These are phyloP conservation scores for Leccinum variicolor DNA, from an alignment of 768 basidiomycete genomes.

Conservation along the genomic window DNA sequence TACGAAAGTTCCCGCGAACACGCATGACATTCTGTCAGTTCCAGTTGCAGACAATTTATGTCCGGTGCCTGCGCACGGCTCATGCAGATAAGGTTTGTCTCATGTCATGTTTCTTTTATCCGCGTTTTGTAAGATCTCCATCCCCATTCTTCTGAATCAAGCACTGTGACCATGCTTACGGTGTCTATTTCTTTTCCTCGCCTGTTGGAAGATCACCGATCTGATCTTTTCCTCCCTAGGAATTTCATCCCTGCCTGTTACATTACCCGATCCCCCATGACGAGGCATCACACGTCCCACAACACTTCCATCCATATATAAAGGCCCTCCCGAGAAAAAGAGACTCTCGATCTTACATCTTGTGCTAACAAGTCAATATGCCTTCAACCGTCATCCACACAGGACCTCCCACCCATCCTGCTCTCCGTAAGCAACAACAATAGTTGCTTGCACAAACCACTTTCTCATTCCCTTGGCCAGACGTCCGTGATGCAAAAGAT, in stretches of 20 bases:
- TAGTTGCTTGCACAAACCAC: background rate
- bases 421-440: slow-evolving; percentile 32
- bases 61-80: slow-evolving; percentile 24
- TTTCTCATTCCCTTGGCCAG: slow-evolving; percentile 33
- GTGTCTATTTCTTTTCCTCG: slow-evolving; percentile 17
- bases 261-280: slow-evolving; percentile 18
- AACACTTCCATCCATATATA: slow-evolving; percentile 25
- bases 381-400: slow-evolving; percentile 15
- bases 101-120: slow-evolving; percentile 30
- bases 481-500: slow-evolving; percentile 77
- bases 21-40: slow-evolving; percentile 14
- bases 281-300: slow-evolving; percentile 14
- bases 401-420: slow-evolving; percentile 29
- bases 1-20: slow-evolving; percentile 13
- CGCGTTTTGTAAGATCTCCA: slow-evolving; percentile 24
- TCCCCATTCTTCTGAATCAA: slow-evolving; percentile 19
- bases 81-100: slow-evolving; percentile 29
- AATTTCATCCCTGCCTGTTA: slow-evolving; percentile 9
- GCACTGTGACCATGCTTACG: slow-evolving; percentile 13
- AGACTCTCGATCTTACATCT: slow-evolving; percentile 4
- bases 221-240: slow-evolving; percentile 16
- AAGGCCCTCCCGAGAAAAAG: slow-evolving; percentile 10
- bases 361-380: slow-evolving; percentile 9
- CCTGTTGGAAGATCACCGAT: slow-evolving; percentile 20
- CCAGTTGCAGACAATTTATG: slow-evolving; percentile 1